Evolutionary conservation across 2,329 filamentous ascomycete species (phyloP).

Genomic region (Bipolaris bicolor): DNA sequence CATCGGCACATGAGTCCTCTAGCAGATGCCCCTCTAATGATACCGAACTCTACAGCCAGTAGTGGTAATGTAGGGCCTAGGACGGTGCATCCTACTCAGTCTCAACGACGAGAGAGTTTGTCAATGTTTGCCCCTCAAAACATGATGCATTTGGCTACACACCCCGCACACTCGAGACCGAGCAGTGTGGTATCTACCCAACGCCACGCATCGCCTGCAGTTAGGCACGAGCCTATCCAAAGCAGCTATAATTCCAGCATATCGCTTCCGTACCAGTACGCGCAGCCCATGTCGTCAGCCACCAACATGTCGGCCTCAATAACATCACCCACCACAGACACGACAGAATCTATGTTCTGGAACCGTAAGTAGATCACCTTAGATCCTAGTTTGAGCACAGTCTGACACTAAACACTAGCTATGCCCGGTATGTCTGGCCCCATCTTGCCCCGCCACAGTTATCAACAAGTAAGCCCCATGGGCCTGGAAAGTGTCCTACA

Average conservation of each 20-base stretch:
- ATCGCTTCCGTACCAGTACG: conserved; percentile 23
- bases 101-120: conserved; percentile 34
- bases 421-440: conserved; percentile 51
- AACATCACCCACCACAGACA: conserved; percentile 18
- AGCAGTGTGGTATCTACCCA: conserved; percentile 23
- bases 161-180: conserved; percentile 21
- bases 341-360: conserved; percentile 40
- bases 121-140: conserved; percentile 38
- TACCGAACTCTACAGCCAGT: conserved; percentile 20
- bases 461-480: conserved; percentile 41
- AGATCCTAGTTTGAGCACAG: neutral
- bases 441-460: conserved; percentile 36
- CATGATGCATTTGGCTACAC: conserved; percentile 25
- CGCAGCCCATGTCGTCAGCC: conserved; percentile 24
- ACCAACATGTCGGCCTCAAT: conserved; percentile 19
- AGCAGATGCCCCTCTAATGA: conserved; percentile 25
- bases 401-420: conserved; percentile 16
- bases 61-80: conserved; percentile 18
- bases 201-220: conserved; percentile 23
- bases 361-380: conserved; percentile 27
- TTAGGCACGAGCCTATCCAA: conserved; percentile 20
- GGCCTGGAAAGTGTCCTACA: conserved; percentile 44
- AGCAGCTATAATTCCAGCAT: conserved; percentile 17
- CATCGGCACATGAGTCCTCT: conserved; percentile 28
- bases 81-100: conserved; percentile 1